Base-by-base conservation (phyloP, 129 eudicot genomes). In the Lonicera japonica region DNA sequence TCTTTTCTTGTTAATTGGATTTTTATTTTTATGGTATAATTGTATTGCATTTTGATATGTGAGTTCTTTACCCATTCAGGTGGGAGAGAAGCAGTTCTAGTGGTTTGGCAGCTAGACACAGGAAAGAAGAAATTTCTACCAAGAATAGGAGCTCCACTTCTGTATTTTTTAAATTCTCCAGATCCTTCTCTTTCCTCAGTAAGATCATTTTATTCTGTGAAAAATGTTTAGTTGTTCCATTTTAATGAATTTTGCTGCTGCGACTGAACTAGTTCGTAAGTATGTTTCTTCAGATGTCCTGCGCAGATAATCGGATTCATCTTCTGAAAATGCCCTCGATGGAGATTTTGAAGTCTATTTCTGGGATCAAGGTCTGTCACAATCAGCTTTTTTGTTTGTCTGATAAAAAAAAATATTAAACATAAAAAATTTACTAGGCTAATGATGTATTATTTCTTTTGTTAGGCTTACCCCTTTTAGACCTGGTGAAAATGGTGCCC, bases 51-150 rank as follows among this genome's bases (percentile, higher is more conserved):
- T 51, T 70, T 39, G 21, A 41, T 19, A 19, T 14, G n/a, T 18
- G 23, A 21, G 45, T 16, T 47, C 52, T 58, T 43, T 70, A 12
- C n/a, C 23, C 3, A 25, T 75, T 43, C 24, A 87, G 98, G 96
- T 70, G 98, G 98, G 59, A 82, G 67, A 74, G 98, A 92, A 81
- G 98, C 96, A 60, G 98, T 92, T 64, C 84, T 92, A 61, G 94
- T 92, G 25, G 77, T 85, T 19, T 92, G 98, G 98, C 98, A 92
- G 78, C 82, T 87, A 25, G 98, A 92, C 66, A 82, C 96, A 1
- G 95, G 96, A 73, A 92, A 92, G 74, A 80, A 77, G 76, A 88
- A 72, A 36, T 88, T 92, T 62, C 72, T 85, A 75, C 96, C 98
- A 1, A 79, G 95, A 69, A 81, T 86, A 41, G 97, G 96, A 74